Percentiles rank a stretch among this genome's conserved stretches.
These are phyloP conservation scores for Rasamsonia emersonii DNA, from an alignment of 2,329 filamentous ascomycete genomes.

Conservation along the genomic window DNA sequence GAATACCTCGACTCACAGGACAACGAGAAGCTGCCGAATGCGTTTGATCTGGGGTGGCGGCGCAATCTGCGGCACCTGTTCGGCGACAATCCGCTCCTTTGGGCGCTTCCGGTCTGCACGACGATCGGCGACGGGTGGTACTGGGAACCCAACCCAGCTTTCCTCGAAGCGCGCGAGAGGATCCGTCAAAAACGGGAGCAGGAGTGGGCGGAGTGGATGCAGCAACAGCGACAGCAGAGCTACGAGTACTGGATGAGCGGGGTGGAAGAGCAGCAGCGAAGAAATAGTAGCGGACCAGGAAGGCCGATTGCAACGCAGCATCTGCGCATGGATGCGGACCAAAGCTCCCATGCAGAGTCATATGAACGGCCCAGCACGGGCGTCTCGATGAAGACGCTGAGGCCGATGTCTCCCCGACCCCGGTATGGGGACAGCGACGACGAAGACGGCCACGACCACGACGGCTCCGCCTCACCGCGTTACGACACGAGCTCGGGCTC, in stretches of 20 bases:
- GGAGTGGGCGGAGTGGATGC: constrained; percentile 20
- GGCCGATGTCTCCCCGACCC: constrained; percentile 29
- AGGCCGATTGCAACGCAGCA: constrained; percentile 15
- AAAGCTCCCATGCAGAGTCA: not conserved
- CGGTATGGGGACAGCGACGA: constrained; percentile 26
- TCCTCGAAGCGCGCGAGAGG: constrained; percentile 53
- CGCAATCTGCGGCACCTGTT: constrained; percentile 76
- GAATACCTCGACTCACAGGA: constrained; percentile 86
- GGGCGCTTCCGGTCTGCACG: constrained; percentile 73
- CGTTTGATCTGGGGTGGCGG: constrained; percentile 81
- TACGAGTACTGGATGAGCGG: constrained; percentile 7
- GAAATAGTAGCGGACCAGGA: not conserved
- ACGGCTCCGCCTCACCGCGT: constrained; percentile 11
- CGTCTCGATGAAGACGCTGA: constrained; percentile 35
- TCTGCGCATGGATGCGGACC: constrained; percentile 2
- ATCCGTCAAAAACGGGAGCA: constrained; percentile 22
- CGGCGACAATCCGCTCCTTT: constrained; percentile 62
- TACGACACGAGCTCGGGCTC: constrained; percentile 11
- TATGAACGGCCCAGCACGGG: constrained; percentile 28
- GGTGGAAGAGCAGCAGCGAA: not conserved
- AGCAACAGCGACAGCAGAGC: constrained; percentile 27
- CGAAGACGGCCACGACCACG: constrained; percentile 20
- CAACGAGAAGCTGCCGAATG: constrained; percentile 77
- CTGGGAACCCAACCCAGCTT: constrained; percentile 79
- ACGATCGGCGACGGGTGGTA: constrained; percentile 88